Evolutionary conservation across 78 protist species (phyloP), one percentile per base, ranked within the genome.

Genomic region (Dictyostelium intermedium): DNA sequence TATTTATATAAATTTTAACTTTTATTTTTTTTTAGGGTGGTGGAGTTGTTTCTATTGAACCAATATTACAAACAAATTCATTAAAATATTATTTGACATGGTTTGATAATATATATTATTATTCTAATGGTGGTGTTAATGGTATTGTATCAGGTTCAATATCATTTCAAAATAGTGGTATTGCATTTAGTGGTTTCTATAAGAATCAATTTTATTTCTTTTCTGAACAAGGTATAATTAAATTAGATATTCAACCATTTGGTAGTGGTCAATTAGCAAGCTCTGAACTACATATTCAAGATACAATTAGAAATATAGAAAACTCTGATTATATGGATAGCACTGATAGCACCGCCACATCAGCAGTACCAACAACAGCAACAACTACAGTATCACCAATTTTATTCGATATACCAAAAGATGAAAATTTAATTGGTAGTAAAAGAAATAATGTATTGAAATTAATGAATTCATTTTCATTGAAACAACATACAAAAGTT

Each of bases 361-460:
- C 23, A 60, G 23, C 4, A 34, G 25, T 27, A 34, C 25, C 16
- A 14, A 3, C 39, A 30, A 30, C 35, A 30, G 1, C 23, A 25
- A 9, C 79, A 30, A 16, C 25, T 2, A 34, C 39, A 3, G 18
- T 70, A 30, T 9, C 39, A 41, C 61, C 77, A 37, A 66, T 83
- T 66, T 16, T 83, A 66, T 60, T 66, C 43, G 89, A 83, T 14
- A 34, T 66, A n/a, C 61, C 79, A 41, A 32, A 83, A 66, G 37
- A 30, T 66, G 89, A 83, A 14, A 74, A 83, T 18, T 11, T 41
- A 27, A 35, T 83, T n/a, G 25, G 41, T 41, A 18, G 32, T n/a
- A 83, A 66, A 30, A 87, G 85, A 79, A 87, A 87, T 66, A 76
- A 23, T 37, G 37, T 87, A 23, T 76, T 87, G 45, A 87, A 76